Base-by-base conservation (phyloP, 2,329 filamentous ascomycete genomes). In the Ceratocystis cacaofunesta region DNA sequence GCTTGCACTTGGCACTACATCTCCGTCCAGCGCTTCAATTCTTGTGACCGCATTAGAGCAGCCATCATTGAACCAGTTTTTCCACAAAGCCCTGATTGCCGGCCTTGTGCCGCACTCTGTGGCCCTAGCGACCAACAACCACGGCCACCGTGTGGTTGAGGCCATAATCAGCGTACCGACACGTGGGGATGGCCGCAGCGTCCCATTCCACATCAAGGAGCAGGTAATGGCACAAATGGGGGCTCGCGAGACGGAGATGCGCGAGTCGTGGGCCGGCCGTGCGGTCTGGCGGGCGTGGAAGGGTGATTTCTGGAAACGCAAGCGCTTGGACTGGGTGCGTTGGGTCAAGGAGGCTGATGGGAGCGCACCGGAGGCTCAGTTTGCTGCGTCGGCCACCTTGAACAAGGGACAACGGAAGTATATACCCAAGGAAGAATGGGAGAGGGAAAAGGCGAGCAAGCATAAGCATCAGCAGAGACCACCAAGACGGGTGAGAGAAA, bases 1-100 rank as follows among this genome's bases (percentile, higher is more conserved):
- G 65, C 72, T 90, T 41, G 77, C 80, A 48, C 82, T 97, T 64
- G 85, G 89, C 30, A 86, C 76, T 1, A 73, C 76, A 0, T 81
- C 80, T 1, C 73, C 76, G 57, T 75, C 80, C 2, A 80, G 80
- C 57, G 75, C 80, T 64, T 72, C 77, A 6, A 74, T 85, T 48
- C 73, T 85, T 58, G 74, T 76, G n/a, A 77, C 78, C 6, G 80
- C 81, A 2, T 74, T 85, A 19, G 70, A 75, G 41, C 77, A 76
- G 0, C 76, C 79, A 0, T 77, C 80, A 0, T 71, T 77, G 64
- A 79, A 79, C 69, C 78, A 80, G 5, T 72, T 76, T 48, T 83
- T 84, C 72, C 82, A 84, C 74, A 84, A 84, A 70, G 72, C 76
- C 46, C 74, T 84, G 19, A 79, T 81, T 8, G 75, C 76, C n/a